phyloP scores from a whole-genome alignment of 495 filamentous ascomycete genomes.

The Tuber magnatum region DNA sequence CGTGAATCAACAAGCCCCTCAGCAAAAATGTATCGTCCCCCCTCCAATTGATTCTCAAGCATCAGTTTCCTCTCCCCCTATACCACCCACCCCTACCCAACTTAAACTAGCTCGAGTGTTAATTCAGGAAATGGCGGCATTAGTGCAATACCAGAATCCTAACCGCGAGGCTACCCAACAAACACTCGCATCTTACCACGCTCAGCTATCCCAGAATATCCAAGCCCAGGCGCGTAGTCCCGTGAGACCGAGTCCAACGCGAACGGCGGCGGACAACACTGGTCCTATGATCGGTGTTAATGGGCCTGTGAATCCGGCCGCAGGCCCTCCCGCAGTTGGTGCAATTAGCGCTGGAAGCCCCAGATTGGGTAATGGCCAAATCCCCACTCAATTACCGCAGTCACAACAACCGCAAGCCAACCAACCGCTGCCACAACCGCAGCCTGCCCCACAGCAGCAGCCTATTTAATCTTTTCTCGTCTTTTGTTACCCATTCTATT shows the following conservation, averaged over 20 bases:
- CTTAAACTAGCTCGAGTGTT: conserved; percentile 34
- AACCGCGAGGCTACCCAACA: conserved; percentile 21
- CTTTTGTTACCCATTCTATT: background rate
- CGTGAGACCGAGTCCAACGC: conserved; percentile 4
- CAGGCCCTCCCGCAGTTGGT: conserved; percentile 7
- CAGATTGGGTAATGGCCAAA: background rate
- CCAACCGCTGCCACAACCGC: background rate
- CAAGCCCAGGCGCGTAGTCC: conserved; percentile 12
- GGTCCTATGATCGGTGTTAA: conserved; percentile 37
- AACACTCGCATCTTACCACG: conserved; percentile 32
- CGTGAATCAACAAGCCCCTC: conserved; percentile 16
- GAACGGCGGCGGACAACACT: conserved; percentile 23
- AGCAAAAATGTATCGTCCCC: conserved; percentile 14
- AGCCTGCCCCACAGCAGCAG: background rate
- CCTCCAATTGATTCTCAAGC: conserved; percentile 6
- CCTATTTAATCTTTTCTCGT: background rate
- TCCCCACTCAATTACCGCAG: background rate
- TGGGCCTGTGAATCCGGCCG: conserved; percentile 36
- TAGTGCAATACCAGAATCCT: conserved; percentile 28
- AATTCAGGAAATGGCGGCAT: conserved; percentile 31
- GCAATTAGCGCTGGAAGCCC: background rate
- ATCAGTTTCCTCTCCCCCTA: conserved; percentile 1
- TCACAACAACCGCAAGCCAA: background rate
- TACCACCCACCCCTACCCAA: conserved; percentile 9
- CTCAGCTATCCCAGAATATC: conserved; percentile 26